These are phyloP conservation scores for Pulicaria dysenterica DNA, from an alignment of 129 eudicot genomes.

Conservation along the genomic window DNA sequence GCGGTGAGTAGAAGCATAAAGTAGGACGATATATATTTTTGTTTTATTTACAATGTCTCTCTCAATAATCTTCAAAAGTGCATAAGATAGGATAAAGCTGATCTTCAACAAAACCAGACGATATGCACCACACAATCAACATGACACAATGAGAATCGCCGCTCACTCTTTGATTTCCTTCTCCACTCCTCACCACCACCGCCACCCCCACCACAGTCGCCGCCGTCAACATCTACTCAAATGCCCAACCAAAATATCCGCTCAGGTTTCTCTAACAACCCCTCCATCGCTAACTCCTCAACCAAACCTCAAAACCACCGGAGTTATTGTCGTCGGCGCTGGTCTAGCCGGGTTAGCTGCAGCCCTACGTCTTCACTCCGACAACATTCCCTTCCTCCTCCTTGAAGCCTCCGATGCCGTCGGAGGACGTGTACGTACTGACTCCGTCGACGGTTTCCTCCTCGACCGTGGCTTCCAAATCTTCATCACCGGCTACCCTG, in stretches of 20 bases:
- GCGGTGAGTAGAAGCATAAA: no score
- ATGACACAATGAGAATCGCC: conserved; percentile 44
- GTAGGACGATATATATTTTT: no score
- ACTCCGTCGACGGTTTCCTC: conserved; percentile 86
- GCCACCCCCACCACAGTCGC: conserved; percentile 31
- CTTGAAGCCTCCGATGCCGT: conserved; percentile 85
- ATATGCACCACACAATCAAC: conserved; percentile 29
- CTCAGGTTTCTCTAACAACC: conserved; percentile 43
- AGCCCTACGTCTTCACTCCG: conserved; percentile 68
- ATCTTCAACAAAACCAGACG: conserved; percentile 15
- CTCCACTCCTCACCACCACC: conserved; percentile 36
- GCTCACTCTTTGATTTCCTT: conserved; percentile 36
- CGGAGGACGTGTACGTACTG: conserved; percentile 97
- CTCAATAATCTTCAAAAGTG: no score
- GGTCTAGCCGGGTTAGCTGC: conserved; percentile 96
- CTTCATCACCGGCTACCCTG: conserved; percentile 95
- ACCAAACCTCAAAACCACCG: conserved; percentile 31
- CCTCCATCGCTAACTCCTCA: conserved; percentile 41
- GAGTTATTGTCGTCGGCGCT: conserved; percentile 76
- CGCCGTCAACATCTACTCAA: conserved; percentile 30
- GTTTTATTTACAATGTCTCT: no score
- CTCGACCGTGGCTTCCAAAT: conserved; percentile 98
- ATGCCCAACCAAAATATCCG: conserved; percentile 36
- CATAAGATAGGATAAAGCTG: conserved; percentile 1
- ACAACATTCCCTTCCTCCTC: conserved; percentile 68